Evolutionary conservation across 2,329 filamentous ascomycete genomes (phyloP), one percentile per base, ranked within the genome.

Genomic region (Phialophora macrospora): DNA sequence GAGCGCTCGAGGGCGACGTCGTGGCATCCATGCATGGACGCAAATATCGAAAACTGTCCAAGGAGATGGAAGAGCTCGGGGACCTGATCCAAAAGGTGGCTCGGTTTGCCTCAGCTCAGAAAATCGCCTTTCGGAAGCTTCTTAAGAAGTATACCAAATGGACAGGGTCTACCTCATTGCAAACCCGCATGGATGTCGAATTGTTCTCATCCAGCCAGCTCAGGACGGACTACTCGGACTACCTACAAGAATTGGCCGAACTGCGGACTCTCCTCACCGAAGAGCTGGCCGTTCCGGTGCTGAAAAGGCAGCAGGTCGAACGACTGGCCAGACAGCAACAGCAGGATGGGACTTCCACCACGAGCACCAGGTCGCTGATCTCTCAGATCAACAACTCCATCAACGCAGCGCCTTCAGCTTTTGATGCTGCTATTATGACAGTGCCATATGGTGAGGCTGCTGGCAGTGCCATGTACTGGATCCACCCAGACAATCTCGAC

Each of bases 141-240:
- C 80, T 93, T 38, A 95, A 94, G 76, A 96, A 96, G 75, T 94
- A 95, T 78, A 81, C 89, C 84, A 93, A 93, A 84, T 95, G 92
- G 92, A 94, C 91, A 2, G 87, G 88, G 48, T 93, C 91, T 24
- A 82, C 82, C 5, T 82, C 84, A 0, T 80, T 95, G 24, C 85
- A 85, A 66, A 80, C 81, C 54, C 85, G 88, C 26, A 90, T 95
- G 77, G 87, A 85, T 67, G 83, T 88, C 32, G 85, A 88, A 71
- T 79, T 94, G 26, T 81, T 92, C 55, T 68, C 66, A 12, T 70
- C 67, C n/a, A 67, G 67, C 9, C 66, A 71, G 28, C 60, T 72
- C 24, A 54, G 64, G 20, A 65, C 70, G 6, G 70, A 71, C 55
- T 68, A 68, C 32, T 63, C 67, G 11, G 66, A 69, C 32, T 70